Base-by-base conservation (phyloP, 1,139 yeast genomes). In the Blastobotrys elegans region DNA sequence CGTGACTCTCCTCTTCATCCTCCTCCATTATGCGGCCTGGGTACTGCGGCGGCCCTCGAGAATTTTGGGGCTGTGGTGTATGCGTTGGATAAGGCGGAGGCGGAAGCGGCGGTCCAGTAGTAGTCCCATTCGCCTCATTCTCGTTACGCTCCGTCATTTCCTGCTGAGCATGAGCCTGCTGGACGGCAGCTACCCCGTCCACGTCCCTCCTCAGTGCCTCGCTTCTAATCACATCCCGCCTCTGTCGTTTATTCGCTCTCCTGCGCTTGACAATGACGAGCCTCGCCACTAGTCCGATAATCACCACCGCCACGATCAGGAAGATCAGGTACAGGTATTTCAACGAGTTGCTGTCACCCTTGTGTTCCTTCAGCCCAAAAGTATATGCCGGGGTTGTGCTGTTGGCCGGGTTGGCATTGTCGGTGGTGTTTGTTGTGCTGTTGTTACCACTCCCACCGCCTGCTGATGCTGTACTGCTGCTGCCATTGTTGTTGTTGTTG, bases 141-240 rank as follows among this genome's bases (percentile, higher is more conserved):
- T 21, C 8, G 11, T 14, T 18, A 4, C 38, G 34, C 35, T 40
- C 36, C n/a, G 26, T 22, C 41, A 38, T 38, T 29, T 38, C 41
- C 21, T 30, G 30, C 24, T 34, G 26, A 5, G 16, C 22, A 5
- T 6, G 34, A 2, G 33, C 27, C 7, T 48, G 21, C n/a, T 38
- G 10, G 5, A 16, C 30, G 7, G 42, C 49, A 8, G 45, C 29
- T 34, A 47, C 45, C 13, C 50, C 54, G 40, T 59, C 57, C 49
- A 61, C 50, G 40, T 61, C 64, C 35, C 54, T 48, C 16, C 63
- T 46, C 20, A 61, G 51, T 7, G 63, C 64, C 32, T 56, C 60
- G 8, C 56, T 48, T 20, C 64, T 48, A 14, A 58, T 51, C 17
- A 52, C 37, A 20, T 56, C 54, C 13, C 53, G 44, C 33, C 52